Evolutionary conservation across 768 basidiomycete species (phyloP).

Genomic region (Amanita thiersii): DNA sequence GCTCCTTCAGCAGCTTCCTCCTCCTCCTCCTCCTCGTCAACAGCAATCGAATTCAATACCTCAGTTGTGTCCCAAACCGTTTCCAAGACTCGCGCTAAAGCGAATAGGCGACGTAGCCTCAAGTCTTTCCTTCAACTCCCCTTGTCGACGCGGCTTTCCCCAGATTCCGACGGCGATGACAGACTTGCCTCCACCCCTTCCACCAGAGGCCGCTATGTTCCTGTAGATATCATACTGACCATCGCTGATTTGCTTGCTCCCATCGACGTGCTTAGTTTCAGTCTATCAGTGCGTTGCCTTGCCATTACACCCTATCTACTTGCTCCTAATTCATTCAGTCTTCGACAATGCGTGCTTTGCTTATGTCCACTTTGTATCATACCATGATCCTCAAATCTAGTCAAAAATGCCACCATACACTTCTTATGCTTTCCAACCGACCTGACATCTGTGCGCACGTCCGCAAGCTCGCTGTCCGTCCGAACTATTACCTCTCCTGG

Average conservation of each 20-base stretch:
- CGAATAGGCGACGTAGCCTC: conserved; percentile 23
- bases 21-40: not conserved
- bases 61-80: not conserved
- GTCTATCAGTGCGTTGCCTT: conserved; percentile 26
- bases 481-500: conserved; percentile 47
- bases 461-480: conserved; percentile 35
- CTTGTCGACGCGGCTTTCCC: no score
- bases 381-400: conserved; percentile 37
- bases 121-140: conserved; percentile 26
- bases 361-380: conserved; percentile 34
- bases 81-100: conserved; percentile 6
- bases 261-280: conserved; percentile 33
- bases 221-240: conserved; percentile 30
- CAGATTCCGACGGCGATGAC: not conserved
- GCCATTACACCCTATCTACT: conserved; percentile 6
- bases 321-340: conserved; percentile 16
- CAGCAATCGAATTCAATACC: no score
- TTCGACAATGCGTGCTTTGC: conserved; percentile 20
- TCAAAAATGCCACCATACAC: conserved; percentile 25
- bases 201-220: conserved; percentile 21
- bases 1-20: not conserved
- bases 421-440: conserved; percentile 25
- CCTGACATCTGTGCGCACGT: conserved; percentile 31
- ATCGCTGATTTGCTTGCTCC: conserved; percentile 26
- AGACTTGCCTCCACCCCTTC: not conserved